phyloP scores from a whole-genome alignment of 768 basidiomycete species.

The Auricularia sp. region DNA sequence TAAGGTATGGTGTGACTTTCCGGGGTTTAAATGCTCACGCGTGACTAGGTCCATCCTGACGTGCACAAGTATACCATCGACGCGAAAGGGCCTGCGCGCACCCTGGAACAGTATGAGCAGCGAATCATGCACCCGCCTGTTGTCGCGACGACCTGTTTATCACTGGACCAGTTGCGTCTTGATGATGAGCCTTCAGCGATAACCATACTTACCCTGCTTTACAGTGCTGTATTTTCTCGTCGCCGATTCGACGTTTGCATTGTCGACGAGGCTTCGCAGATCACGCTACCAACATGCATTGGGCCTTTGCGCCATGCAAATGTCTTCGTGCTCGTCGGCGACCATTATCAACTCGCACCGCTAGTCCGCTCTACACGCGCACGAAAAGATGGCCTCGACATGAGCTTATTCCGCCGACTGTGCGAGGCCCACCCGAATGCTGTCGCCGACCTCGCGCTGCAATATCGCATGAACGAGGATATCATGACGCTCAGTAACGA shows the following conservation, averaged over 20 bases:
- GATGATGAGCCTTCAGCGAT: slow-evolving; percentile 6
- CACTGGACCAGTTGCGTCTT: slow-evolving; percentile 78
- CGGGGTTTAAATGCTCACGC: neutral
- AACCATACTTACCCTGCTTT: neutral
- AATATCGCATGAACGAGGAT: slow-evolving; percentile 95
- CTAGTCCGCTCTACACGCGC: slow-evolving; percentile 77
- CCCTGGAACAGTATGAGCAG: slow-evolving; percentile 73
- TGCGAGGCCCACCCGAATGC: slow-evolving; percentile 81
- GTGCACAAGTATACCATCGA: slow-evolving; percentile 62
- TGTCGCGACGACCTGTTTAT: slow-evolving; percentile 91
- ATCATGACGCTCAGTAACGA: slow-evolving; percentile 88
- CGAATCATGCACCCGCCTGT: slow-evolving; percentile 83
- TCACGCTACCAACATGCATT: slow-evolving; percentile 89
- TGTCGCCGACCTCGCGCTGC: slow-evolving; percentile 75
- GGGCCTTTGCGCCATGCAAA: slow-evolving; percentile 88
- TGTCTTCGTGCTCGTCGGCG: slow-evolving; percentile 89
- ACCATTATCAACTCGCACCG: slow-evolving; percentile 95
- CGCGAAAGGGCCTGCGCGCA: slow-evolving; percentile 42
- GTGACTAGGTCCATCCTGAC: slow-evolving; percentile 68
- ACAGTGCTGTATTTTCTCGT: slow-evolving; percentile 72
- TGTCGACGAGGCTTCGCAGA: slow-evolving; percentile 96
- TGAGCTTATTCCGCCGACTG: slow-evolving; percentile 80
- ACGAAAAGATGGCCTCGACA: slow-evolving; percentile 75
- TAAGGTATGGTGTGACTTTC: slow-evolving; percentile 46
- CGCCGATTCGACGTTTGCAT: slow-evolving; percentile 94